A percentile compares a stretch with the other conserved stretches of the same genome.
phyloP scores from a whole-genome alignment of 2,329 filamentous ascomycete species.

The Cladosporium oxysporum region DNA sequence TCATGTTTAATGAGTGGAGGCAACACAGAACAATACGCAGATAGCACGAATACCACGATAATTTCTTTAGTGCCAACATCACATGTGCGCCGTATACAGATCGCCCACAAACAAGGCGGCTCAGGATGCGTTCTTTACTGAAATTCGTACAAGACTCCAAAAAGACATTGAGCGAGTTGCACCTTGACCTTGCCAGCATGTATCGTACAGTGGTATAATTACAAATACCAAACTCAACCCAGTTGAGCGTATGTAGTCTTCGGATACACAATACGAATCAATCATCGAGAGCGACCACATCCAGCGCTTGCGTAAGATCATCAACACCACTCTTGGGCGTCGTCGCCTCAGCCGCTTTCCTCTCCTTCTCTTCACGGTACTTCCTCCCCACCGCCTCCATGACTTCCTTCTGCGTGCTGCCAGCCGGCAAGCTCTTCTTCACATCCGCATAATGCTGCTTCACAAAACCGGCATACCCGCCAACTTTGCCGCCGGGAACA shows the following conservation, averaged over 20 bases:
- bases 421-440: conserved; percentile 57
- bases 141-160: no score
- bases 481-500: conserved; percentile 35
- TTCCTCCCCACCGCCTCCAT: conserved; percentile 67
- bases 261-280: not conserved
- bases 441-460: conserved; percentile 68
- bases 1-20: not conserved
- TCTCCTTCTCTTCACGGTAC: conserved; percentile 57
- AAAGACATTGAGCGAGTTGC: not conserved
- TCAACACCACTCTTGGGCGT: conserved; percentile 20
- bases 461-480: conserved; percentile 61
- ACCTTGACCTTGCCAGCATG: not conserved
- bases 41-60: not conserved
- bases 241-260: not conserved
- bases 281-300: conserved; percentile 28
- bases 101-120: not conserved
- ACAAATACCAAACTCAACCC: not conserved
- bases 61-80: not conserved
- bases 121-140: no score
- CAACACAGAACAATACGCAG: conserved; percentile 3
- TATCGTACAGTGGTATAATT: not conserved
- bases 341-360: conserved; percentile 7
- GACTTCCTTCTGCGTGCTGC: conserved; percentile 62
- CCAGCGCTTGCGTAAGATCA: conserved; percentile 25
- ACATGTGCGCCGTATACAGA: not conserved